Conservation (phyloP, 1,284 basidiomycete species). For the Pyrrhoderma noxium region DNA sequence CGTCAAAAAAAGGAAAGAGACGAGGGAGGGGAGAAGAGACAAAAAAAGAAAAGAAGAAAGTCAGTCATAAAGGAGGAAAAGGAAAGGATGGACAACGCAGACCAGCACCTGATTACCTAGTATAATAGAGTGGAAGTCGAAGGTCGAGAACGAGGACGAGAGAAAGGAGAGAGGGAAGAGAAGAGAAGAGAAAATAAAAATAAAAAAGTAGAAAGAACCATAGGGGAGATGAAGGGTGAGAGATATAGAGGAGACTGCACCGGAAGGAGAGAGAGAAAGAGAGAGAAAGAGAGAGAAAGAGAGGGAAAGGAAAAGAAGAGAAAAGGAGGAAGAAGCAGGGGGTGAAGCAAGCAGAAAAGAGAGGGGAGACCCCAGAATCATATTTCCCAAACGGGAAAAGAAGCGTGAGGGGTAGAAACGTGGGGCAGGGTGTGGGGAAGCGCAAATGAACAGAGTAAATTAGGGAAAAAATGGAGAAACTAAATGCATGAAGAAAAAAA, state of each 20-base stretch:
- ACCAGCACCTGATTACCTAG: neutral
- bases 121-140: neutral
- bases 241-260: neutral
- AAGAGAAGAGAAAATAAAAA: neutral
- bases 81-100: neutral
- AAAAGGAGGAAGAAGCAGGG: too few relatives aligned
- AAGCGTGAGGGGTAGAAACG: too few relatives aligned
- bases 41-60: neutral
- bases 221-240: neutral
- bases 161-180: neutral
- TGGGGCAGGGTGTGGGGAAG: too few relatives aligned
- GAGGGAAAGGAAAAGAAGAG: too few relatives aligned
- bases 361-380: too few relatives aligned
- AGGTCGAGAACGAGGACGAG: neutral
- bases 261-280: too few relatives aligned
- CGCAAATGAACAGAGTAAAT: too few relatives aligned
- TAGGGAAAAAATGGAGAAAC: too few relatives aligned
- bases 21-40: neutral
- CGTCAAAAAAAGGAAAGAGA: neutral
- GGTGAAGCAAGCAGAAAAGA: neutral
- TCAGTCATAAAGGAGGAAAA: too few relatives aligned
- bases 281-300: too few relatives aligned
- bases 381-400: too few relatives aligned
- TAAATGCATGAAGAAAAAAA: too few relatives aligned
- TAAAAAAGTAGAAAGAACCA: neutral